Conservation (phyloP, 495 filamentous ascomycete genomes). For the Amphirosellinia nigrospora region DNA sequence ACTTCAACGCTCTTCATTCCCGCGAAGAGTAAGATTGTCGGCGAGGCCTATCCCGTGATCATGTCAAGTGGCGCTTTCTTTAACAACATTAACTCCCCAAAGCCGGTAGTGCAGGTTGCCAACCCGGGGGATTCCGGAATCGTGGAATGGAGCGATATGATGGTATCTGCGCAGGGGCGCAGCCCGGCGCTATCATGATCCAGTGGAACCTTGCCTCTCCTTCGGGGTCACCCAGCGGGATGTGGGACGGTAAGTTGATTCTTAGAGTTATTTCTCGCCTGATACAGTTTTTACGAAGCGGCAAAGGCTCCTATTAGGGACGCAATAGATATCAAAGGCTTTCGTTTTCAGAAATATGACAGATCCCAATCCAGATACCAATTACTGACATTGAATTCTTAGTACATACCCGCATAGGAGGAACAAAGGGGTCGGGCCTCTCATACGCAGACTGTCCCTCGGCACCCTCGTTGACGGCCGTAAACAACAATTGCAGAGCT, state of each 20-base stretch:
- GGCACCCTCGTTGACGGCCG: slow-evolving; percentile 55
- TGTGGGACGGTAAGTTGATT: slow-evolving; percentile 74
- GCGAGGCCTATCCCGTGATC: slow-evolving; percentile 88
- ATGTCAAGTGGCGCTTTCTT: slow-evolving; percentile 71
- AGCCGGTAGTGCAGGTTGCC: slow-evolving; percentile 75
- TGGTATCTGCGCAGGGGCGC: slow-evolving; percentile 75
- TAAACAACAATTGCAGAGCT: slow-evolving; percentile 65
- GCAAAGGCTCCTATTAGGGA: background rate
- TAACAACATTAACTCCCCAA: slow-evolving; percentile 66
- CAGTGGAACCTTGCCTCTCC: slow-evolving; percentile 80
- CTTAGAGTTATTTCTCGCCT: background rate
- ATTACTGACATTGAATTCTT: background rate
- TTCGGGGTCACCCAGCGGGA: slow-evolving; percentile 66
- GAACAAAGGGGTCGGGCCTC: slow-evolving; percentile 76
- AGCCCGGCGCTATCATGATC: slow-evolving; percentile 82
- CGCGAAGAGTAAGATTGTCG: slow-evolving; percentile 71
- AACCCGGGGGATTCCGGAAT: slow-evolving; percentile 70
- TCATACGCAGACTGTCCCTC: slow-evolving; percentile 74
- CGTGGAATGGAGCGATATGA: slow-evolving; percentile 80
- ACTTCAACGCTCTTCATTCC: slow-evolving; percentile 80
- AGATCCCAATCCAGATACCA: background rate
- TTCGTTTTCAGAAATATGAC: background rate
- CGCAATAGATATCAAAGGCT: background rate
- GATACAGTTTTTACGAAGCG: background rate
- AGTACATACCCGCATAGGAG: slow-evolving; percentile 77